phyloP scores from a whole-genome alignment of 129 eudicot species.

The Pseudognaphalium luteoalbum region DNA sequence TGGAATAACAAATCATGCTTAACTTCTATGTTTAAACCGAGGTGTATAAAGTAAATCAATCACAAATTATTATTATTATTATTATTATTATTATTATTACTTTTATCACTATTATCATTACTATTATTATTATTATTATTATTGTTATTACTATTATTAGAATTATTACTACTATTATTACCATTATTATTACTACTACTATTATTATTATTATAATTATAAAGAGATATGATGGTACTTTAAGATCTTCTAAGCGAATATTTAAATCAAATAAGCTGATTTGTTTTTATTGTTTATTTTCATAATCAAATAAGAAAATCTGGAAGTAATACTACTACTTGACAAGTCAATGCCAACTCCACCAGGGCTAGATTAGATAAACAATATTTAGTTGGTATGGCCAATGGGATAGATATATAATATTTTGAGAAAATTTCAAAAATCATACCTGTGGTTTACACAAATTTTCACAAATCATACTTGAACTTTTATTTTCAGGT shows the following conservation, averaged over 20 bases:
- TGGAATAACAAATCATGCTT: background rate
- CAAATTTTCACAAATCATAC: no score
- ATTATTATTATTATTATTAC: constrained; percentile 16
- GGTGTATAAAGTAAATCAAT: no score
- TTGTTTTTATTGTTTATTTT: background rate
- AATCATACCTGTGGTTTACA: no score
- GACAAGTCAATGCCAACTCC: constrained; percentile 12
- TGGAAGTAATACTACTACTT: background rate
- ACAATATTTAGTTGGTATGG: background rate
- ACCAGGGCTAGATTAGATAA: background rate
- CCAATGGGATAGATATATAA: no score
- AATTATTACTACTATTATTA: no score
- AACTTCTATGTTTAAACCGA: no score
- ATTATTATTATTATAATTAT: constrained; percentile 21
- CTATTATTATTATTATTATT: constrained; percentile 1
- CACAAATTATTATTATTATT: no score
- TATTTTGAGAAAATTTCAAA: no score
- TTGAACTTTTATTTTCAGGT: no score
- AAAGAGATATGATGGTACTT: constrained; percentile 39
- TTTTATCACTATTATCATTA: background rate
- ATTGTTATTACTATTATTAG: constrained; percentile 13
- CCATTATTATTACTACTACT: no score
- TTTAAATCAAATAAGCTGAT: constrained; percentile 15
- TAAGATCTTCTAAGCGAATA: constrained; percentile 30
- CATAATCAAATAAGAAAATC: background rate